Evolutionary conservation across 2,329 filamentous ascomycete species (phyloP).

Genomic region (Graphilbum ipis-grandicollis): DNA sequence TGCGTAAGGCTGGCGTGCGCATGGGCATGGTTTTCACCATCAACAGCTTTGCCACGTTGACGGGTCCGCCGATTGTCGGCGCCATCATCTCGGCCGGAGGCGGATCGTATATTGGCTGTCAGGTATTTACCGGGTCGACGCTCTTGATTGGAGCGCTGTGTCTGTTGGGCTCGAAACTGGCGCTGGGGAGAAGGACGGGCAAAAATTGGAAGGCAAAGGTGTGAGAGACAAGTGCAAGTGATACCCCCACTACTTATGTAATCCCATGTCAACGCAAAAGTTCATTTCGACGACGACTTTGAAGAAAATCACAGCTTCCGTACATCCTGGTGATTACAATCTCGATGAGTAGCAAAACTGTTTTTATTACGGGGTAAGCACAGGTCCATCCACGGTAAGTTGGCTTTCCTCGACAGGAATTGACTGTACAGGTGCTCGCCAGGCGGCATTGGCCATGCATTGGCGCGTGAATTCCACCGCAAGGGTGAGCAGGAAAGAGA

Average conservation of each 20-base stretch:
- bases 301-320: too few relatives aligned
- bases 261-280: too few relatives aligned
- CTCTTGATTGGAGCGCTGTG: slow-evolving; percentile 24
- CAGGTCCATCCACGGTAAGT: neutral
- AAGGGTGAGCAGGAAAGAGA: too few relatives aligned
- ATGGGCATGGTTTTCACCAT: slow-evolving; percentile 43
- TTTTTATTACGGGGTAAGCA: neutral
- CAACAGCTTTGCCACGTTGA: slow-evolving; percentile 33
- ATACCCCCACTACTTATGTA: too few relatives aligned
- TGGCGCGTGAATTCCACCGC: neutral
- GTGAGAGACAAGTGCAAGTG: too few relatives aligned
- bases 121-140: slow-evolving; percentile 27
- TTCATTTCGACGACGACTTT: too few relatives aligned
- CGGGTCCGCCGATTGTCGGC: slow-evolving; percentile 32
- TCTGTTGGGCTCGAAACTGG: too few relatives aligned
- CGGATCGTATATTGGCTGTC: slow-evolving; percentile 27
- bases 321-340: too few relatives aligned
- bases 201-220: too few relatives aligned
- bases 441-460: neutral
- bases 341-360: neutral
- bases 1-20: slow-evolving; percentile 31
- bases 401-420: neutral
- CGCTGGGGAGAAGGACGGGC: too few relatives aligned
- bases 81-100: slow-evolving; percentile 25
- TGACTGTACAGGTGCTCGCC: neutral